Evolutionary conservation across 805 yeast species (phyloP).

Genomic region (Myxozyma kluyveri): DNA sequence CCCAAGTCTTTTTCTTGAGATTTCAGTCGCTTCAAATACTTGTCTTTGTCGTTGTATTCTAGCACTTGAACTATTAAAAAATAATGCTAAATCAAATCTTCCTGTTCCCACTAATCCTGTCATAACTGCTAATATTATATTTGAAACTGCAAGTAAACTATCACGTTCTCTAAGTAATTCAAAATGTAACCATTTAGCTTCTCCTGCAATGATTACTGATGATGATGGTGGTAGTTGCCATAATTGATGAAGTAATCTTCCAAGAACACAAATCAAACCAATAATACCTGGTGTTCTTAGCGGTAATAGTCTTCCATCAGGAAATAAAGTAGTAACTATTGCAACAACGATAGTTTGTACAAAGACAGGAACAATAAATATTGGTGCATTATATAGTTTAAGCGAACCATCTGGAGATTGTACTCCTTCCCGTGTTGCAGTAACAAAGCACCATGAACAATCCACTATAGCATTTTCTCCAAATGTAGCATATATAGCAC

Average conservation of each 20-base stretch:
- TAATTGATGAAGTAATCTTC: background rate
- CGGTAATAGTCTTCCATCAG: background rate
- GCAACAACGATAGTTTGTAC: slow-evolving; percentile 5
- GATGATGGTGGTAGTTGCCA: background rate
- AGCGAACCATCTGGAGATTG: background rate
- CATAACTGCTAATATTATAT: background rate
- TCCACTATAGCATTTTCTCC: background rate
- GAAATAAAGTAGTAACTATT: background rate
- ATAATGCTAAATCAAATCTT: background rate
- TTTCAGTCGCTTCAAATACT: background rate
- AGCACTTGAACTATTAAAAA: background rate
- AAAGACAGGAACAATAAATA: slow-evolving; percentile 6
- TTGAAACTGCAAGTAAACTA: slow-evolving; percentile 1
- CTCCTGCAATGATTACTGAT: background rate
- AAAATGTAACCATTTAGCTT: background rate
- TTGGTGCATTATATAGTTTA: slow-evolving; percentile 6
- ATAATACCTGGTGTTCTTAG: background rate
- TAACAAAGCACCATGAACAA: slow-evolving; percentile 2
- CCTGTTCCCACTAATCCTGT: slow-evolving; percentile 4
- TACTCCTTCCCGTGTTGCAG: background rate
- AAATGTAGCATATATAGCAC: slow-evolving; percentile 4
- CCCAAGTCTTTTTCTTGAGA: background rate
- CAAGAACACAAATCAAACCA: background rate
- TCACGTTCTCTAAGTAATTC: slow-evolving; percentile 10
- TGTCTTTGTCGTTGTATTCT: background rate